Percentiles rank a stretch among this genome's conserved stretches.
These are phyloP conservation scores for Gastrolobium bilobum DNA, from an alignment of 306 rosid genomes.

Conservation along the genomic window DNA sequence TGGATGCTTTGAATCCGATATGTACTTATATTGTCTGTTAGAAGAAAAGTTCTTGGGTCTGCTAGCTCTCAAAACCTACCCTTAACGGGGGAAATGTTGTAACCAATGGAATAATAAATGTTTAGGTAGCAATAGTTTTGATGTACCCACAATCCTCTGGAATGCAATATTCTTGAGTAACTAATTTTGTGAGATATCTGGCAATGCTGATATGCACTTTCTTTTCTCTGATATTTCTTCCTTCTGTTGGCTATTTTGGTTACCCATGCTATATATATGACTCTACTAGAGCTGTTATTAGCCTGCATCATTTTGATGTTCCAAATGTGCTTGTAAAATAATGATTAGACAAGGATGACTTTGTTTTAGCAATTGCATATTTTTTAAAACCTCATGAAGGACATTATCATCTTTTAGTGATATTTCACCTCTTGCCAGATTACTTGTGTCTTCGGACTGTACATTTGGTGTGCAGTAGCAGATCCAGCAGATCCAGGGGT, in stretches of 20 bases:
- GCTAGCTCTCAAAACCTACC: neutral
- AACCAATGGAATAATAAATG: neutral
- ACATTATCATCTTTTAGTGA: conserved; percentile 38
- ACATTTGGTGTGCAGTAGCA: conserved; percentile 93
- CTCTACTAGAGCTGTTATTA: neutral
- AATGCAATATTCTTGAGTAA: neutral
- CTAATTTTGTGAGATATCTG: neutral
- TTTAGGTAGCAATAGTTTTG: conserved; percentile 6
- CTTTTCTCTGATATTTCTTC: neutral
- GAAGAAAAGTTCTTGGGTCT: neutral
- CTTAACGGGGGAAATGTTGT: neutral
- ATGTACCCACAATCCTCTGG: neutral
- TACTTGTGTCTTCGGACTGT: conserved; percentile 82
- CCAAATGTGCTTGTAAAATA: neutral
- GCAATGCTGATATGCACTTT: neutral
- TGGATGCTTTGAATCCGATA: neutral
- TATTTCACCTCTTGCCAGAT: conserved; percentile 64
- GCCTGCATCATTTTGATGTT: neutral
- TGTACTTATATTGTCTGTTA: neutral
- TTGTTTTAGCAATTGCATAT: neutral
- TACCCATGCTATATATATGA: neutral
- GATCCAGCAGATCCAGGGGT: conserved; percentile 93
- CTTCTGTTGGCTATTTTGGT: conserved; percentile 11
- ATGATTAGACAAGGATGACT: neutral
- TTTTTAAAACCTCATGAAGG: neutral